A percentile compares a stretch with the other conserved stretches of the same genome.
Evolutionary conservation across 2,329 filamentous ascomycete genomes (phyloP).

Genomic region (Fusarium siculi): DNA sequence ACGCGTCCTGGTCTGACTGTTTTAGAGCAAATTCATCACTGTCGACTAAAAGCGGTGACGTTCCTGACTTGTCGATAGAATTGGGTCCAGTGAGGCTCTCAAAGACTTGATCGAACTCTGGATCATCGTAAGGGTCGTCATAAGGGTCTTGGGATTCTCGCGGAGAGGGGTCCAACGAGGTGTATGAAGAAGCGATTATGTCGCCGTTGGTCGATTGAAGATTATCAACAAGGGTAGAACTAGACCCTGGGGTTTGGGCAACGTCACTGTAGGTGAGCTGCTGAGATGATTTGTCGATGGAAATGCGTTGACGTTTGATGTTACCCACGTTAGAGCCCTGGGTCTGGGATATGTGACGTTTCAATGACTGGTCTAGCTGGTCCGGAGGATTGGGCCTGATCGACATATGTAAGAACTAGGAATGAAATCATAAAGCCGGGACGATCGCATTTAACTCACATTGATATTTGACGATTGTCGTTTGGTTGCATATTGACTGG

Average conservation of each 20-base stretch:
- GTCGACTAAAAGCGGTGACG: background rate
- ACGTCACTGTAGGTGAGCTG: slow-evolving; percentile 1
- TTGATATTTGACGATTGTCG: slow-evolving; percentile 19
- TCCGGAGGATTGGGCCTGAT: slow-evolving; percentile 17
- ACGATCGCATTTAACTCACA: slow-evolving; percentile 29
- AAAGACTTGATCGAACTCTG: slow-evolving; percentile 28
- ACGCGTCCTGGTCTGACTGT: slow-evolving; percentile 27
- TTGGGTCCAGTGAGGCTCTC: slow-evolving; percentile 3
- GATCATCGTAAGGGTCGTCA: slow-evolving; percentile 30
- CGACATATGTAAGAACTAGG: slow-evolving; percentile 25
- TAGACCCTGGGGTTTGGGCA: slow-evolving; percentile 8
- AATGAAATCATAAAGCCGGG: slow-evolving; percentile 31
- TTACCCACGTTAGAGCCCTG: slow-evolving; percentile 8
- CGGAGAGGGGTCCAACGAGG: background rate
- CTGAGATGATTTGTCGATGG: slow-evolving; percentile 16
- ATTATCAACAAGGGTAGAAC: slow-evolving; percentile 4
- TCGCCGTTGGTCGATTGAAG: slow-evolving; percentile 16
- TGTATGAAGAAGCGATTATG: slow-evolving; percentile 1
- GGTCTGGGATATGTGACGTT: slow-evolving; percentile 25
- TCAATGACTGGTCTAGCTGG: slow-evolving; percentile 18
- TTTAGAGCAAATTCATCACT: slow-evolving; percentile 6
- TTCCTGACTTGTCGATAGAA: background rate
- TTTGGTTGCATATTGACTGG: slow-evolving; percentile 32
- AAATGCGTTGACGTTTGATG: slow-evolving; percentile 24
- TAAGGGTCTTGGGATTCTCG: background rate